Base-by-base conservation (phyloP, 1,284 basidiomycete genomes). In the Papiliotrema laurentii region DNA sequence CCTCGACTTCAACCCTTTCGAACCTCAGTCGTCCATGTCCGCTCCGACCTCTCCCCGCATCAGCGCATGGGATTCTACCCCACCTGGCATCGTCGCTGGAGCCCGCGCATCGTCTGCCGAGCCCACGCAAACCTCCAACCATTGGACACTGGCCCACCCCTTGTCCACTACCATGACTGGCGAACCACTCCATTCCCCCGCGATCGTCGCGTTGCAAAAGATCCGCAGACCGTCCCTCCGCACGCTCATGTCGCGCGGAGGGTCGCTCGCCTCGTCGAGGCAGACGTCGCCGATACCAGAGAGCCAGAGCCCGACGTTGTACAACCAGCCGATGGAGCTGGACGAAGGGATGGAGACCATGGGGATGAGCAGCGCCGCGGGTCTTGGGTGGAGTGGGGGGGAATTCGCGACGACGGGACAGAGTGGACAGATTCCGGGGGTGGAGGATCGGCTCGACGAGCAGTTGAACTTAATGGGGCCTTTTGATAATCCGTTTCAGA, bases 211-310 rank as follows among this genome's bases (percentile, higher is more conserved):
- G 2, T 45, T 54, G 21, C 57, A 58, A 31, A 46, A 51, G 16
- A 60, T 64, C 26, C 55, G 61, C 5, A 60, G 57, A 49, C 64
- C 64, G 7, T 53, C 50, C 4, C 36, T 66, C 14, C 39, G 56
- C 14, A 66, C 64, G 7, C 46, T 66, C 19, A 64, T 64, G 31
- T 53, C 53, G 0, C 41, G 38, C 27, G 47, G 40, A 6, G 47
- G 47, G n/a, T 19, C 16, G 6, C 30, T 41, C 16, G 47, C 47
- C 10, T 5, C 21, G 14, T 28, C 24, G 7, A 39, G 36, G 14
- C 21, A 26, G 14, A n/a, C 34, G 5, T 37, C 33, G 14, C 44
- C 49, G 2, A 24, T 44, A 18, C 19, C 7, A 4, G 45, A 31
- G 21, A 31, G 18, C 4, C 47, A 58, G 37, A 55, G 53, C 42